Conservation (phyloP, 1,284 basidiomycete species). For the Coriolopsis trogii region DNA sequence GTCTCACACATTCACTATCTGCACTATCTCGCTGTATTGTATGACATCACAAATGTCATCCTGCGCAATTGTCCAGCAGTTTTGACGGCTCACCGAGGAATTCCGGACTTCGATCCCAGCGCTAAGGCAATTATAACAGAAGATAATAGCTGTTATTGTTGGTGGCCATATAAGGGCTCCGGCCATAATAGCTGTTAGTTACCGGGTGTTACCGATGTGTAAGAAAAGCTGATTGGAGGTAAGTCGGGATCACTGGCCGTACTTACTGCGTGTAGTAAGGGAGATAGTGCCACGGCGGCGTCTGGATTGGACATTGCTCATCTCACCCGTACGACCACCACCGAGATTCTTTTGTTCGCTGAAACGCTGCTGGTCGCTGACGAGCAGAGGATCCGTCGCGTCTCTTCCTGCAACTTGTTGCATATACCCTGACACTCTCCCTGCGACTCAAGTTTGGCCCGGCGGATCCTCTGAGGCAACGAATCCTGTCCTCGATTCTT, state of each 20-base stretch:
- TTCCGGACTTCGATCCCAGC: too few species aligned
- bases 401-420: constrained; percentile 44
- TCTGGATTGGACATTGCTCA: constrained; percentile 11
- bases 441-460: constrained; percentile 49
- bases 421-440: constrained; percentile 41
- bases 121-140: too few species aligned
- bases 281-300: background rate
- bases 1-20: too few species aligned
- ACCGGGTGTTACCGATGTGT: too few species aligned
- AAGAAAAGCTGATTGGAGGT: too few species aligned
- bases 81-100: too few species aligned
- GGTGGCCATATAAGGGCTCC: too few species aligned
- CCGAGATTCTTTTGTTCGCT: constrained; percentile 21
- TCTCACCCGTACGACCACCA: constrained; percentile 20
- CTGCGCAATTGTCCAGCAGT: too few species aligned
- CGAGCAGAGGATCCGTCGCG: constrained; percentile 51
- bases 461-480: constrained; percentile 52
- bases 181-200: constrained; percentile 11
- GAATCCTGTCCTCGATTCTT: constrained; percentile 20
- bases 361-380: constrained; percentile 24
- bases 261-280: background rate
- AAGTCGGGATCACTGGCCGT: too few species aligned
- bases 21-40: too few species aligned
- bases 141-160: too few species aligned
- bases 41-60: too few species aligned